A percentile compares a stretch with the other conserved stretches of the same genome.
phyloP scores from a whole-genome alignment of 768 basidiomycete genomes.

The Rhodotorula toruloides region DNA sequence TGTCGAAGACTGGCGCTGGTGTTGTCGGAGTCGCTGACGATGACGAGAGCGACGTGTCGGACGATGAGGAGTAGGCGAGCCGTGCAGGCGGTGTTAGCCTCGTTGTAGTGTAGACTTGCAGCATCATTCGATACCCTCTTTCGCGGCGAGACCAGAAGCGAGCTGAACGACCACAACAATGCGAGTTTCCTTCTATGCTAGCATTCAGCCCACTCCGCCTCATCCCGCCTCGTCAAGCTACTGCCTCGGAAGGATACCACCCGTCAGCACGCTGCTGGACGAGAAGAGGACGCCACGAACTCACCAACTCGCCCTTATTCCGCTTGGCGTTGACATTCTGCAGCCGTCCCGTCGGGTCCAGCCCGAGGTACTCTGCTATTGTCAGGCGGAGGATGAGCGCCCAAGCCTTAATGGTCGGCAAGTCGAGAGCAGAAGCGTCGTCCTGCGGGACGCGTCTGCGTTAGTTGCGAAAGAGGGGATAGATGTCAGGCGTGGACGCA shows the following conservation, averaged over 20 bases:
- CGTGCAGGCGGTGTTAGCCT: not conserved
- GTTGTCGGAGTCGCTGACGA: slow-evolving; percentile 30
- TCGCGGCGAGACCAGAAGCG: no score
- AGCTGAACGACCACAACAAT: no score
- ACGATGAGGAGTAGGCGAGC: slow-evolving; percentile 14
- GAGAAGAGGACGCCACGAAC: not conserved
- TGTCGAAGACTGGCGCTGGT: slow-evolving; percentile 29
- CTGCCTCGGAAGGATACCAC: no score
- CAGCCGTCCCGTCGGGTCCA: slow-evolving; percentile 31
- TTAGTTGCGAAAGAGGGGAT: not conserved
- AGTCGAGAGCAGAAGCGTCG: slow-evolving; percentile 76
- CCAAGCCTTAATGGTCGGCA: slow-evolving; percentile 83
- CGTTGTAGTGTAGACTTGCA: not conserved
- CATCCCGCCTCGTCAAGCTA: no score
- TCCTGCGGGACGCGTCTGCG: slow-evolving; percentile 55
- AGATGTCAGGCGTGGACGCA: slow-evolving; percentile 47
- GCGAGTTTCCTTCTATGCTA: no score
- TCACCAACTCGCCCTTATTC: slow-evolving; percentile 7
- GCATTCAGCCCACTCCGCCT: no score
- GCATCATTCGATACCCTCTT: no score
- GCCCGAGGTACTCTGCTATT: slow-evolving; percentile 77
- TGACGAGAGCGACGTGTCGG: slow-evolving; percentile 25
- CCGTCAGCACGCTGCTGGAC: no score
- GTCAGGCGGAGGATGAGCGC: slow-evolving; percentile 81
- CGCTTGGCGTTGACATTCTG: not conserved